These are phyloP conservation scores for Coffea humblotiana DNA, from an alignment of 305 asterid species.

Conservation along the genomic window DNA sequence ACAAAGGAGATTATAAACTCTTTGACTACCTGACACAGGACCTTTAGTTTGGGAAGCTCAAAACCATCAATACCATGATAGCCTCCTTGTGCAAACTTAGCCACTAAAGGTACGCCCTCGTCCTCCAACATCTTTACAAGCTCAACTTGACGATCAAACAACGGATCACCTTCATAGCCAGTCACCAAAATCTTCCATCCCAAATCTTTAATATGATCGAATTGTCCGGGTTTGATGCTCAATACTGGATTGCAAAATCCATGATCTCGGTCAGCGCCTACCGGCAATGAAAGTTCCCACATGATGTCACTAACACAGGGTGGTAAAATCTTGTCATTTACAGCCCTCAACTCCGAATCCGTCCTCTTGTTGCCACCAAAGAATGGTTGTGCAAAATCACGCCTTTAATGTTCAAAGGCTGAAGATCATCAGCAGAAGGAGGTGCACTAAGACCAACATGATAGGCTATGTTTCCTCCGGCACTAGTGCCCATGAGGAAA, in stretches of 20 bases:
- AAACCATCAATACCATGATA: background rate
- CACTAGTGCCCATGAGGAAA: constrained; percentile 6
- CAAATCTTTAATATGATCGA: background rate
- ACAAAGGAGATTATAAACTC: too few species aligned
- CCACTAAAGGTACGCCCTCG: constrained; percentile 1
- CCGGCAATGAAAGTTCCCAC: constrained; percentile 36
- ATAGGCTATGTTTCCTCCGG: constrained; percentile 43
- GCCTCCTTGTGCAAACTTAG: constrained; percentile 14
- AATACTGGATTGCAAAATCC: constrained; percentile 8
- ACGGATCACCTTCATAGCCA: constrained; percentile 9
- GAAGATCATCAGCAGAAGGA: constrained; percentile 14
- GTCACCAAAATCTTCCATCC: constrained; percentile 22
- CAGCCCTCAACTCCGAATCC: constrained; percentile 35
- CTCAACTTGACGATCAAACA: constrained; percentile 17
- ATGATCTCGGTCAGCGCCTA: constrained; percentile 12
- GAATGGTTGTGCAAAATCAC: constrained; percentile 39
- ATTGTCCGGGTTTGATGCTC: background rate
- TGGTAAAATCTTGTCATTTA: constrained; percentile 28
- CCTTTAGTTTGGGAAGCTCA: background rate
- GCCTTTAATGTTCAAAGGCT: constrained; percentile 47
- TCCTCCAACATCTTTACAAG: constrained; percentile 18
- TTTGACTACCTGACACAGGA: background rate
- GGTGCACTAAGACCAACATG: constrained; percentile 34
- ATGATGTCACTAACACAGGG: constrained; percentile 13
- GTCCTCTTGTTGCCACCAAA: constrained; percentile 49